Conservation (phyloP, 305 asterid species). For the Solanum hybrid region DNA sequence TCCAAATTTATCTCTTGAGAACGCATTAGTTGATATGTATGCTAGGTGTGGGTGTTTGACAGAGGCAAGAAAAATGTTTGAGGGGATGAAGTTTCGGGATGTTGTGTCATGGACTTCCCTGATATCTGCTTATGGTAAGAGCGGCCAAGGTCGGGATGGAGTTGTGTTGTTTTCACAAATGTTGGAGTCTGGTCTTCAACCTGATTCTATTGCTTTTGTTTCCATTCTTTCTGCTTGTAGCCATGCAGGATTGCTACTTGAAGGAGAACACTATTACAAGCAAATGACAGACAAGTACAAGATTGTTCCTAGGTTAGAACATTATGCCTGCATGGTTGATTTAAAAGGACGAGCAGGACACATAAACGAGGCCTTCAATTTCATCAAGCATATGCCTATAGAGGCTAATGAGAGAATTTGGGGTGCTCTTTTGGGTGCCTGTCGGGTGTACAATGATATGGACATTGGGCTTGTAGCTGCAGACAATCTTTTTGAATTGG, state of each 20-base stretch:
- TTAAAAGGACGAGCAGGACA: constrained; percentile 72
- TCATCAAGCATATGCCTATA: constrained; percentile 45
- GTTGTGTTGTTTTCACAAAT: constrained; percentile 47
- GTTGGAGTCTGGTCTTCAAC: constrained; percentile 42
- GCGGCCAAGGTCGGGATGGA: constrained; percentile 63
- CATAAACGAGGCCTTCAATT: constrained; percentile 55
- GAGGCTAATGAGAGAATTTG: constrained; percentile 67
- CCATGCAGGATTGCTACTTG: constrained; percentile 60
- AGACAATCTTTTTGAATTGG: constrained; percentile 59
- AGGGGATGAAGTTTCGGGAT: constrained; percentile 49
- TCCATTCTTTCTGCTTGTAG: constrained; percentile 87
- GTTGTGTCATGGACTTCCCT: constrained; percentile 88
- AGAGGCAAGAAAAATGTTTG: constrained; percentile 70
- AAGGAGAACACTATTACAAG: constrained; percentile 43
- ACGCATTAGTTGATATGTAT: constrained; percentile 78
- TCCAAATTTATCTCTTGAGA: constrained; percentile 63
- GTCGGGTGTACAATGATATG: constrained; percentile 57
- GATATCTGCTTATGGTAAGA: constrained; percentile 75
- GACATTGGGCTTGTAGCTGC: constrained; percentile 63
- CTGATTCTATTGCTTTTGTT: constrained; percentile 83
- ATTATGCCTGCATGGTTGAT: constrained; percentile 80
- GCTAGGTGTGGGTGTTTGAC: constrained; percentile 71
- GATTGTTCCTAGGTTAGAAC: constrained; percentile 68
- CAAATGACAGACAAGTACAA: constrained; percentile 53
- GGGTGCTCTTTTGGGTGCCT: constrained; percentile 79